Evolutionary conservation across 805 yeast species (phyloP).

Genomic region (Monosporozyma unispora): DNA sequence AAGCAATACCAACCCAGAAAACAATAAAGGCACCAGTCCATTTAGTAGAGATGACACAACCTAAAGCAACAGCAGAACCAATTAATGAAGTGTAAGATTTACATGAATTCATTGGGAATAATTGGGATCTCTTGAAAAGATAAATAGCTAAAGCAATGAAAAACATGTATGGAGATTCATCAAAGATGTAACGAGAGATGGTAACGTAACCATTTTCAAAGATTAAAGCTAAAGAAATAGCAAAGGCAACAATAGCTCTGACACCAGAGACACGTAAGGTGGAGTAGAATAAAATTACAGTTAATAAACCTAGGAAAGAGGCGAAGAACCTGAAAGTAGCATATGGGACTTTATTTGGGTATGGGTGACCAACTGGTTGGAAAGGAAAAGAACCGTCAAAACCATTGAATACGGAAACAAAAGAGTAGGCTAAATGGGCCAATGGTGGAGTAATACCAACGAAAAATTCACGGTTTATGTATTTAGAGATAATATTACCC

Average conservation of each 20-base stretch:
- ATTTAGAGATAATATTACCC: slow-evolving; percentile 86
- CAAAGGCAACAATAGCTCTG: slow-evolving; percentile 50
- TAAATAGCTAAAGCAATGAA: slow-evolving; percentile 67
- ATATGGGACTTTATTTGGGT: slow-evolving; percentile 51
- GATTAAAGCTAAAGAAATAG: slow-evolving; percentile 46
- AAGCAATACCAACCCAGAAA: slow-evolving; percentile 62
- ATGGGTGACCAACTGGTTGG: slow-evolving; percentile 51
- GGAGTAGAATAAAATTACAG: slow-evolving; percentile 53
- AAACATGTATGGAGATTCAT: slow-evolving; percentile 68
- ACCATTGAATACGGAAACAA: slow-evolving; percentile 55
- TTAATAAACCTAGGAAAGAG: slow-evolving; percentile 58
- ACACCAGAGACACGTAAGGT: slow-evolving; percentile 72
- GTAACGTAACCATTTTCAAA: slow-evolving; percentile 62
- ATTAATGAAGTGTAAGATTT: slow-evolving; percentile 50
- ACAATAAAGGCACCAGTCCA: slow-evolving; percentile 78
- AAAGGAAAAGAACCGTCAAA: slow-evolving; percentile 64
- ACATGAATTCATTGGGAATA: slow-evolving; percentile 48
- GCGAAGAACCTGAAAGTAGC: slow-evolving; percentile 60
- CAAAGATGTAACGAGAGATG: slow-evolving; percentile 60
- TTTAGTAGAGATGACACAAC: slow-evolving; percentile 63
- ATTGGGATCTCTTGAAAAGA: slow-evolving; percentile 56
- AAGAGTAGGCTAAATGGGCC: slow-evolving; percentile 64
- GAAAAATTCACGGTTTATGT: slow-evolving; percentile 53
- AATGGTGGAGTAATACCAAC: slow-evolving; percentile 75
- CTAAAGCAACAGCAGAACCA: slow-evolving; percentile 56